Conservation (phyloP, 2,329 filamentous ascomycete genomes). For the Ustulina deusta region DNA sequence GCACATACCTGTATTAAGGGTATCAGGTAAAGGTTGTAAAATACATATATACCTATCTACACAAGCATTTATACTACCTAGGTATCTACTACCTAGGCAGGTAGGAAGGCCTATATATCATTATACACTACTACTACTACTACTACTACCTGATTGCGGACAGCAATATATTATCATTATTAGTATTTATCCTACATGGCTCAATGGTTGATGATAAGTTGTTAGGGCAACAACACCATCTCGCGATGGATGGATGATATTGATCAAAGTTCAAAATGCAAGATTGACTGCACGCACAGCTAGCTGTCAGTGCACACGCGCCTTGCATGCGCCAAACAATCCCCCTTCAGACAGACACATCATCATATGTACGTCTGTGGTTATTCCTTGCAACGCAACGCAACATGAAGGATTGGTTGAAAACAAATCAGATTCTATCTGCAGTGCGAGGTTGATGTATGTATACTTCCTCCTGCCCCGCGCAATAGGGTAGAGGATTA, state of each 20-base stretch:
- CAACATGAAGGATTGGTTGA: slow-evolving; percentile 25
- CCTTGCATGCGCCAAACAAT: slow-evolving; percentile 29
- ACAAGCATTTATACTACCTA: background rate
- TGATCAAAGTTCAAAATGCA: slow-evolving; percentile 2
- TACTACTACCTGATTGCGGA: background rate
- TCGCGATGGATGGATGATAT: background rate
- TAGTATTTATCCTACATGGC: background rate
- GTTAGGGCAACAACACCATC: slow-evolving; percentile 12
- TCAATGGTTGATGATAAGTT: slow-evolving; percentile 4
- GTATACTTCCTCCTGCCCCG: background rate
- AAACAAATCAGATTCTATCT: slow-evolving; percentile 22
- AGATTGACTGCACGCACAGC: slow-evolving; percentile 13
- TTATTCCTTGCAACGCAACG: slow-evolving; percentile 27
- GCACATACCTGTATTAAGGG: no score
- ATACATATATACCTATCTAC: no score
- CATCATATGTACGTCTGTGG: slow-evolving; percentile 19
- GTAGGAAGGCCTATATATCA: background rate
- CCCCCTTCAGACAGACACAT: slow-evolving; percentile 27
- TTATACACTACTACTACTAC: background rate
- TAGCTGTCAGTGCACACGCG: slow-evolving; percentile 26
- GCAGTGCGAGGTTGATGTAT: background rate
- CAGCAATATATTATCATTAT: background rate
- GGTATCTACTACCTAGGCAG: background rate
- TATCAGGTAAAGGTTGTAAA: no score
- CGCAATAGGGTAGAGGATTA: background rate